phyloP scores from a whole-genome alignment of 352 stramenopile genomes.

The Phytophthora idaei region DNA sequence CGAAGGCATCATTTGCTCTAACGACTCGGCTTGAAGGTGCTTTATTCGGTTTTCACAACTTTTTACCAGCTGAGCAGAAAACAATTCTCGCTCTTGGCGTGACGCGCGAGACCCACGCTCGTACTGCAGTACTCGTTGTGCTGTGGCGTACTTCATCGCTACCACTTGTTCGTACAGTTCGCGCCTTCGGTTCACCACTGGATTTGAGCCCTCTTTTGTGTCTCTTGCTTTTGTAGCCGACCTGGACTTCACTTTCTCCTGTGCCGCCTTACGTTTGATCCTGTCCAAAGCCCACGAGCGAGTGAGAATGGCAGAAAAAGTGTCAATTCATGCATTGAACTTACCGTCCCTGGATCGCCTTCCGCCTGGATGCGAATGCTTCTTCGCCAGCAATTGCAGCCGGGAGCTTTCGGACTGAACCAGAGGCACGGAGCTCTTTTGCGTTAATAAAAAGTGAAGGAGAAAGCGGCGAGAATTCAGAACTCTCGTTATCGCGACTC shows the following conservation, averaged over 20 bases:
- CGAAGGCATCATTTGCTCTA: slow-evolving; percentile 18
- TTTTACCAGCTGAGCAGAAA: slow-evolving; percentile 29
- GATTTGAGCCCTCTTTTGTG: background rate
- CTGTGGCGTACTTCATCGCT: slow-evolving; percentile 33
- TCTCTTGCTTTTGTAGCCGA: background rate
- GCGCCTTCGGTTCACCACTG: slow-evolving; percentile 27
- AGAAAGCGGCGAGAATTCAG: background rate
- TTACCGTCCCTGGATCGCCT: slow-evolving; percentile 40
- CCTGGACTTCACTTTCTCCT: slow-evolving; percentile 25
- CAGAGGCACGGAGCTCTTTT: slow-evolving; percentile 1
- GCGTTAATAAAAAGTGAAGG: slow-evolving; percentile 15
- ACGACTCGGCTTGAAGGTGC: slow-evolving; percentile 34
- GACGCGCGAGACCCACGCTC: slow-evolving; percentile 16
- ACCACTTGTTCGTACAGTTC: slow-evolving; percentile 56
- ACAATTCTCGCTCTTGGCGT: slow-evolving; percentile 21
- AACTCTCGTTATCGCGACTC: slow-evolving; percentile 4
- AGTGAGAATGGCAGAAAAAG: background rate
- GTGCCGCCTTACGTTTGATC: slow-evolving; percentile 27
- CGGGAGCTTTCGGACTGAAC: background rate
- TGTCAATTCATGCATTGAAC: background rate
- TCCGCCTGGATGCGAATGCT: slow-evolving; percentile 31
- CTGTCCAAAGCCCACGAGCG: slow-evolving; percentile 8
- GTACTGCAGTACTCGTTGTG: slow-evolving; percentile 27
- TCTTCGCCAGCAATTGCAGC: slow-evolving; percentile 18
- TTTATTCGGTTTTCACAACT: slow-evolving; percentile 56